Evolutionary conservation across 2,329 filamentous ascomycete genomes (phyloP).

Genomic region (Dactylonectria macrodidyma): DNA sequence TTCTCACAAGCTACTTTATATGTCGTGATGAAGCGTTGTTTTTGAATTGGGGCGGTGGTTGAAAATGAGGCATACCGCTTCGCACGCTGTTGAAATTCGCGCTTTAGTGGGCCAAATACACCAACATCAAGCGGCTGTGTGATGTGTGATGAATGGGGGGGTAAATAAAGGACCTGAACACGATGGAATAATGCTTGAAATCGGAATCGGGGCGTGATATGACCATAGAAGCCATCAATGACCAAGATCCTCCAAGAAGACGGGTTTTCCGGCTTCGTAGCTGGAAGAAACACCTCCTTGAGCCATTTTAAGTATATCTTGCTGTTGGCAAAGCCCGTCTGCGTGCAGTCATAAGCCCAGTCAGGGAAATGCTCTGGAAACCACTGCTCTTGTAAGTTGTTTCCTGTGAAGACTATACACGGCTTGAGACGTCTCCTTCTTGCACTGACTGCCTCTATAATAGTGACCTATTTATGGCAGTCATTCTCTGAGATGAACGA

Average conservation of each 20-base stretch:
- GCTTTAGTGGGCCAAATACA: conserved; percentile 5
- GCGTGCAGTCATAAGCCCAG: background rate
- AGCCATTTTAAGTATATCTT: conserved; percentile 6
- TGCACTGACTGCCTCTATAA: conserved; percentile 4
- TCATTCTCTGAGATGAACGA: conserved; percentile 7
- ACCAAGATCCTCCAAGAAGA: background rate
- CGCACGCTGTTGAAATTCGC: background rate
- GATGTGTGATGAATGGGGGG: conserved; percentile 5
- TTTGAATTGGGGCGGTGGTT: background rate
- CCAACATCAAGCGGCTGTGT: conserved; percentile 3
- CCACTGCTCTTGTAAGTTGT: conserved; percentile 7
- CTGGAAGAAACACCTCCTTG: conserved; percentile 1
- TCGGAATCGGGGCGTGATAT: background rate
- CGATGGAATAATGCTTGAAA: conserved; percentile 5
- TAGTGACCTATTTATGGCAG: conserved; percentile 11
- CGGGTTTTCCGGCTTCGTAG: background rate
- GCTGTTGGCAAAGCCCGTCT: background rate
- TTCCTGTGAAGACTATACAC: conserved; percentile 8
- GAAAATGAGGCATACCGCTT: background rate
- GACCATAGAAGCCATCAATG: background rate
- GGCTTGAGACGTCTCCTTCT: background rate
- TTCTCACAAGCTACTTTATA: background rate
- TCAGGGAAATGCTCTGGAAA: conserved; percentile 4
- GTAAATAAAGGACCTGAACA: conserved; percentile 5
- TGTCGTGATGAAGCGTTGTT: background rate